A percentile compares a stretch with the other conserved stretches of the same genome.
Conservation (phyloP, 2,329 filamentous ascomycete species). For the Fusarium sarcochroum region DNA sequence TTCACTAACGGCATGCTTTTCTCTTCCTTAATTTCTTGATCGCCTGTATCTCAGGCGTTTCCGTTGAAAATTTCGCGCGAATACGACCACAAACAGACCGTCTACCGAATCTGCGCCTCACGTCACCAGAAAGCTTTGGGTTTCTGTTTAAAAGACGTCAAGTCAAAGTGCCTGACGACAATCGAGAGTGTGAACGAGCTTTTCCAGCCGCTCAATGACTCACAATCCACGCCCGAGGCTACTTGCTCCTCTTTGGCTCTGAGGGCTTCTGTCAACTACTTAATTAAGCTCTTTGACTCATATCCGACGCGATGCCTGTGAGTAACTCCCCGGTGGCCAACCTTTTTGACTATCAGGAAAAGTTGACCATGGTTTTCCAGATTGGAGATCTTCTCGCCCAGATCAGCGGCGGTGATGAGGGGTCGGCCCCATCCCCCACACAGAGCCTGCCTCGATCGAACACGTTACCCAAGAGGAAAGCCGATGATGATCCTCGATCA, state of each 20-base stretch:
- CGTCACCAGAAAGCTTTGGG: conserved; percentile 30
- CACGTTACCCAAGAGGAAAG: conserved; percentile 68
- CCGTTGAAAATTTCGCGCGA: conserved; percentile 40
- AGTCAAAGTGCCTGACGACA: conserved; percentile 41
- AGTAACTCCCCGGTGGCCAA: conserved; percentile 31
- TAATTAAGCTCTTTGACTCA: conserved; percentile 23
- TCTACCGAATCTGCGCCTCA: conserved; percentile 46
- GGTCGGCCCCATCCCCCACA: conserved; percentile 54
- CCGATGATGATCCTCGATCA: conserved; percentile 63
- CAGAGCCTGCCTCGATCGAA: conserved; percentile 48
- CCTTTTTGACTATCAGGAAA: conserved; percentile 24
- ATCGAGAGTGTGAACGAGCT: conserved; percentile 25
- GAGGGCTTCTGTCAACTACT: conserved; percentile 23
- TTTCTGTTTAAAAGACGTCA: conserved; percentile 36
- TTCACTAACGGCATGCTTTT: conserved; percentile 41
- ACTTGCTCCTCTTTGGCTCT: conserved; percentile 43
- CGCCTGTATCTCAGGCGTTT: conserved; percentile 41
- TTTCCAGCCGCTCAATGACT: conserved; percentile 47
- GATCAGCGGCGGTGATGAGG: conserved; percentile 69
- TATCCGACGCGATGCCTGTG: conserved; percentile 51
- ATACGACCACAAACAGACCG: conserved; percentile 37
- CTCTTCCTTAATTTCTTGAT: conserved; percentile 42
- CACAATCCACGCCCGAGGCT: conserved; percentile 44
- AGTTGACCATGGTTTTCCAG: conserved; percentile 45
- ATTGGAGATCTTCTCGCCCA: conserved; percentile 63